These are phyloP conservation scores for Austroboletus niveus DNA, from an alignment of 1,284 basidiomycete species.

Conservation along the genomic window DNA sequence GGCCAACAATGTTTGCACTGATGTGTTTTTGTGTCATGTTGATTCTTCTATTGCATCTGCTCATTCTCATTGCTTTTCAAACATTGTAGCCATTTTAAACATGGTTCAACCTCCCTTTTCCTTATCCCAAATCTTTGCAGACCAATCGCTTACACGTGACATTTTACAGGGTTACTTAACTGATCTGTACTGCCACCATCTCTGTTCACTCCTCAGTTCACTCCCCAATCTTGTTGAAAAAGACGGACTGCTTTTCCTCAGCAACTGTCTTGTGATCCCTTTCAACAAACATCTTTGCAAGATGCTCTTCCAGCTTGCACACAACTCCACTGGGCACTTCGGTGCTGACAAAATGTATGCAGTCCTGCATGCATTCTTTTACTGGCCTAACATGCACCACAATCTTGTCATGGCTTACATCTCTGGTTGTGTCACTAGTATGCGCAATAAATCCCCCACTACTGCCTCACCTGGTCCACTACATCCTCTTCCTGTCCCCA, in stretches of 20 bases:
- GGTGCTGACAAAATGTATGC: slow-evolving; percentile 17
- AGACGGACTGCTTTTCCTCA: not conserved
- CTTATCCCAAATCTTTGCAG: too few relatives aligned
- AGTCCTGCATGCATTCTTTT: slow-evolving; percentile 29
- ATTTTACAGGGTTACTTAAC: slow-evolving; percentile 30
- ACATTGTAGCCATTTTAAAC: too few relatives aligned
- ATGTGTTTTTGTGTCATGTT: too few relatives aligned
- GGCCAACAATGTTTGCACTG: not conserved
- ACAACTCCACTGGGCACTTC: not conserved
- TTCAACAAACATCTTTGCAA: not conserved
- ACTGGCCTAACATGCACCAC: slow-evolving; percentile 41
- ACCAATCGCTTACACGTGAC: not conserved
- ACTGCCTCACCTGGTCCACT: slow-evolving; percentile 19
- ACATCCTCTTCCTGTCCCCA: slow-evolving; percentile 34
- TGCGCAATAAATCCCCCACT: slow-evolving; percentile 29
- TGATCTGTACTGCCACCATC: slow-evolving; percentile 33
- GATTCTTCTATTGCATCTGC: too few relatives aligned
- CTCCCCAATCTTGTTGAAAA: too few relatives aligned
- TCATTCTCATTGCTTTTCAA: too few relatives aligned
- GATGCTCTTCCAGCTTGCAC: not conserved
- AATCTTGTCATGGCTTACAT: slow-evolving; percentile 32
- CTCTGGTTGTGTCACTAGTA: slow-evolving; percentile 34
- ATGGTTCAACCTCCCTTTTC: too few relatives aligned
- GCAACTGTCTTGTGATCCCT: not conserved
- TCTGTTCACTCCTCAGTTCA: too few relatives aligned